These are phyloP conservation scores for Phytophthora colocasiae DNA, from an alignment of 352 stramenopile genomes.

Conservation along the genomic window DNA sequence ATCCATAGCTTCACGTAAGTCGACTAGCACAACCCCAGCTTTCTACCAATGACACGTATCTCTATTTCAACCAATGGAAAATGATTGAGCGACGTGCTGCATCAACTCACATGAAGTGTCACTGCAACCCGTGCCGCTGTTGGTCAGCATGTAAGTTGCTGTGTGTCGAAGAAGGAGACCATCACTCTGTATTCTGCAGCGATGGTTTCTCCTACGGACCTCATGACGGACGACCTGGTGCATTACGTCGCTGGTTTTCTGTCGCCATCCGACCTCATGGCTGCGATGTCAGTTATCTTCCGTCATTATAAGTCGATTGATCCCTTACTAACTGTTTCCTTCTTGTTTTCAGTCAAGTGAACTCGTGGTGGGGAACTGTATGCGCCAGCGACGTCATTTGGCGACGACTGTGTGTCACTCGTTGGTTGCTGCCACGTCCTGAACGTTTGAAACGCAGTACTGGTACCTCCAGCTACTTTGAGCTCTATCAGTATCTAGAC, in stretches of 20 bases:
- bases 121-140: not conserved
- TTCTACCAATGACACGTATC: no score
- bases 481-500: slow-evolving; percentile 73
- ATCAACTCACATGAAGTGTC: not conserved
- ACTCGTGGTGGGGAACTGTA: slow-evolving; percentile 55
- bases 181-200: slow-evolving; percentile 19
- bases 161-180: not conserved
- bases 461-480: slow-evolving; percentile 55
- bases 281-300: slow-evolving; percentile 53
- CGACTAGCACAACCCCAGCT: slow-evolving; percentile 21
- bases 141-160: slow-evolving; percentile 25
- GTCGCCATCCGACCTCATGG: slow-evolving; percentile 54
- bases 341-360: slow-evolving; percentile 52
- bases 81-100: slow-evolving; percentile 12
- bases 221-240: slow-evolving; percentile 60
- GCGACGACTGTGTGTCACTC: slow-evolving; percentile 50
- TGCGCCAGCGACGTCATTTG: slow-evolving; percentile 63
- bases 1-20: not conserved
- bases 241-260: slow-evolving; percentile 65
- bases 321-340: not conserved
- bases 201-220: slow-evolving; percentile 11
- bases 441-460: slow-evolving; percentile 53
- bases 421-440: slow-evolving; percentile 58
- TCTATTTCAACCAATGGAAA: slow-evolving; percentile 29
- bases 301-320: not conserved